Percentiles rank a stretch among this genome's conserved stretches.
phyloP scores from a whole-genome alignment of 2,329 filamentous ascomycete genomes.

The Dactylonectria estremocensis region DNA sequence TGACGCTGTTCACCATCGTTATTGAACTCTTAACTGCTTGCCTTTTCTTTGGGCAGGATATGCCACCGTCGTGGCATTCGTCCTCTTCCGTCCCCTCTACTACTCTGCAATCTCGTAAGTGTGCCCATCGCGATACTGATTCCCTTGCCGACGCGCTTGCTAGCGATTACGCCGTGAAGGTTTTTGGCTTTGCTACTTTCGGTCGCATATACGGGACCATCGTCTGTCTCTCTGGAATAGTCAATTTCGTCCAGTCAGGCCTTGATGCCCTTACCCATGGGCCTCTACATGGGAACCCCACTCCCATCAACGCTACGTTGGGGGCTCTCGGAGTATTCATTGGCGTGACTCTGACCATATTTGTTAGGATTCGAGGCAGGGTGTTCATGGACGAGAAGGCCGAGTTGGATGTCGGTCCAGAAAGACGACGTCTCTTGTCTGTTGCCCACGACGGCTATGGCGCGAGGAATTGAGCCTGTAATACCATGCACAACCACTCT shows the following conservation, averaged over 20 bases:
- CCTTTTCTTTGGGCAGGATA: slow-evolving; percentile 75
- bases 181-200: slow-evolving; percentile 81
- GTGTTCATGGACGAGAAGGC: no score
- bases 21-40: slow-evolving; percentile 59
- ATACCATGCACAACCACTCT: no score
- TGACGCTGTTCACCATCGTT: no score
- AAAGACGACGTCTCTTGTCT: no score
- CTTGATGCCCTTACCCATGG: no score
- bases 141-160: no score
- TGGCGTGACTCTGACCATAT: neutral
- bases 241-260: slow-evolving; percentile 79
- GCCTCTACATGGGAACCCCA: slow-evolving; percentile 6
- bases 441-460: no score
- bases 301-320: neutral
- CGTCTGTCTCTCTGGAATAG: slow-evolving; percentile 79
- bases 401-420: no score
- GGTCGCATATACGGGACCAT: slow-evolving; percentile 85
- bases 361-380: no score
- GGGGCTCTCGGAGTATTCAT: no score
- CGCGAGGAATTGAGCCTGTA: no score
- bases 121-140: neutral
- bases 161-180: neutral
- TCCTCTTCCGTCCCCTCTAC: slow-evolving; percentile 81
- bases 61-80: slow-evolving; percentile 77
- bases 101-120: slow-evolving; percentile 78